Evolutionary conservation across 768 basidiomycete species (phyloP), one percentile per base, ranked within the genome.

Genomic region (Porphyrellus cyaneotinctus): DNA sequence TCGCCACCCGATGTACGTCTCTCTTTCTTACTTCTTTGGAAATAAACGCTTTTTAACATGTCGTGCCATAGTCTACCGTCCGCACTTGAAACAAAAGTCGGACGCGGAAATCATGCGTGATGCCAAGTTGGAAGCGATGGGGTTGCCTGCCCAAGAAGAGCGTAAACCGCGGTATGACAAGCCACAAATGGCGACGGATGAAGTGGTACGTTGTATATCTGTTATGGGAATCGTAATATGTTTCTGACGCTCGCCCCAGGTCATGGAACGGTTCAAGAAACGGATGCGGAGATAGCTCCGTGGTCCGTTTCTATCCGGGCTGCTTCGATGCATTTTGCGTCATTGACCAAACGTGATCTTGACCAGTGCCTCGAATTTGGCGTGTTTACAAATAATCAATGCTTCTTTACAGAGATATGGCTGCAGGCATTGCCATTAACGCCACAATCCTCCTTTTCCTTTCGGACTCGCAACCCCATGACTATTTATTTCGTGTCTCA

Each of bases 251-350:
- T 26, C 10, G n/a, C 30, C n/a, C 12, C 58, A 91, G 88, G 90
- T 91, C 49, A 90, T 94, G 90, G 93, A 95, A 70, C 83, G 95
- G 30, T 98, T 97, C 78, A 97, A 95, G 79, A 97, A 98, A 73
- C 77, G 94, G 52, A 91, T 93, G 89, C 82, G 87, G 36, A 88
- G 86, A 66, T 90, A 72, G 72, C 53, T 4, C 9, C 26, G 26
- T 28, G 26, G 9, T 28, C 26, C 26, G 26, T 28, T 28, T 28
- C 26, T 28, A 28, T 28, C 26, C 26, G 9, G 26, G 26, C 9
- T 9, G 9, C 26, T 28, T 28, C 26, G 26, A 28, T 28, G 26
- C 26, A 9, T n/a, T n/a, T n/a, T n/a, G n/a, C n/a, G n/a, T n/a
- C n/a, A n/a, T n/a, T n/a, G n/a, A n/a, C n/a, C n/a, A n/a, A n/a